These are phyloP conservation scores for Lentinula sp. DNA, from an alignment of 768 basidiomycete species.

Conservation along the genomic window DNA sequence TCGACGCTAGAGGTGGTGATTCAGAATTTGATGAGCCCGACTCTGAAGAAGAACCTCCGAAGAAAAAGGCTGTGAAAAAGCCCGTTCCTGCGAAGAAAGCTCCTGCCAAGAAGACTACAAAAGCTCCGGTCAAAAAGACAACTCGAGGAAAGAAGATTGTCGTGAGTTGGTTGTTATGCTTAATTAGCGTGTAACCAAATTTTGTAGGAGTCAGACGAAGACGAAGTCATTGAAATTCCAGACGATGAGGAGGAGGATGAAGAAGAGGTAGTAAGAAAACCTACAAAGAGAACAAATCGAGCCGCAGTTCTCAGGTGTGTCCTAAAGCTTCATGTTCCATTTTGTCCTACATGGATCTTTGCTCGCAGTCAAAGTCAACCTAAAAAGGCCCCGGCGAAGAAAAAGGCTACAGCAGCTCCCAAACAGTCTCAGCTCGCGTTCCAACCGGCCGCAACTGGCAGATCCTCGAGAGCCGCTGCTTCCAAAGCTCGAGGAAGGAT, in stretches of 20 bases:
- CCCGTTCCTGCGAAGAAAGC: conserved; percentile 17
- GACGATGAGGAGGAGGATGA: conserved; percentile 41
- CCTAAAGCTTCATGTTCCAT: neutral
- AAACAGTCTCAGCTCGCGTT: conserved; percentile 61
- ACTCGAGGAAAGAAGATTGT: conserved; percentile 46
- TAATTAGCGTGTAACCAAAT: neutral
- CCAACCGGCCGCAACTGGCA: conserved; percentile 42
- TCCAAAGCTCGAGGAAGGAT: conserved; percentile 61
- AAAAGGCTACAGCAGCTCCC: conserved; percentile 26
- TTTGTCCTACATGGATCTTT: neutral
- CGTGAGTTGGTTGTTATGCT: conserved; percentile 10
- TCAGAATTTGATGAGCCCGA: conserved; percentile 46
- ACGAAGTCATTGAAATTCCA: conserved; percentile 48
- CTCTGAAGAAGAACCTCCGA: conserved; percentile 38
- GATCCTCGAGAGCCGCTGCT: conserved; percentile 65
- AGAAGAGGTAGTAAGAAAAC: conserved; percentile 38
- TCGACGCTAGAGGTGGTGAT: conserved; percentile 35
- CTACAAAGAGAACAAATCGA: conserved; percentile 53
- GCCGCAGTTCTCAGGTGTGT: conserved; percentile 60
- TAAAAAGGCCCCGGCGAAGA: conserved; percentile 54
- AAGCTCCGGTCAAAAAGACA: conserved; percentile 31
- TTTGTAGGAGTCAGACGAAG: conserved; percentile 42
- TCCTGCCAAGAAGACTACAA: conserved; percentile 34
- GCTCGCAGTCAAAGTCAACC: conserved; percentile 24
- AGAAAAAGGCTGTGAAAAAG: conserved; percentile 23